phyloP scores from a whole-genome alignment of 1,284 basidiomycete genomes.

The Singerocomus inundabilis region DNA sequence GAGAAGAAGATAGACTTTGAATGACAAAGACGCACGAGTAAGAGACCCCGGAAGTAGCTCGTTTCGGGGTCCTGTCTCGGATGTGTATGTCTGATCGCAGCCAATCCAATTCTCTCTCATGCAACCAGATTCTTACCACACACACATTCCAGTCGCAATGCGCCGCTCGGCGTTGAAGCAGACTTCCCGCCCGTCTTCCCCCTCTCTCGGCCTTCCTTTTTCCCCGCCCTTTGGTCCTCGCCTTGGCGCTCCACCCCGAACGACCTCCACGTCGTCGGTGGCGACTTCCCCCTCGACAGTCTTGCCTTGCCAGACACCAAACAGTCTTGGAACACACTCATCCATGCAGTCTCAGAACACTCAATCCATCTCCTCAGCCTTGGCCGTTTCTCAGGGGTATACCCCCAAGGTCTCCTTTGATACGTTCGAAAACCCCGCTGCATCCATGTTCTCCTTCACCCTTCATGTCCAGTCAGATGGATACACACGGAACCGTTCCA shows the following conservation, averaged over 20 bases:
- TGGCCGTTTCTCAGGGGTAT: conserved; percentile 49
- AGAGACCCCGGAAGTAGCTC: too few species aligned
- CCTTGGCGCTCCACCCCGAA: conserved; percentile 18
- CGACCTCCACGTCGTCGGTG: conserved; percentile 23
- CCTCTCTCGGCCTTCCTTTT: conserved; percentile 21
- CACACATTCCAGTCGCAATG: conserved; percentile 17
- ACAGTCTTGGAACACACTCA: conserved; percentile 13
- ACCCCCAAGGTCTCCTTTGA: conserved; percentile 88
- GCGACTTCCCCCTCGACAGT: conserved; percentile 12
- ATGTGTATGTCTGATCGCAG: too few species aligned
- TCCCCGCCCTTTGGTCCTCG: conserved; percentile 14
- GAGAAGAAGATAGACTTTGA: too few species aligned
- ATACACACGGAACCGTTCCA: conserved; percentile 76
- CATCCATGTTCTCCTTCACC: conserved; percentile 72
- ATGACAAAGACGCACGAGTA: too few species aligned
- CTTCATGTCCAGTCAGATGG: conserved; percentile 82
- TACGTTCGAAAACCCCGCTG: conserved; percentile 74
- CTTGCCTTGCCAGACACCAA: conserved; percentile 15
- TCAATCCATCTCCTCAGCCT: conserved; percentile 17
- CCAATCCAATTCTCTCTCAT: conserved; percentile 5
- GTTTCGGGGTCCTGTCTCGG: too few species aligned
- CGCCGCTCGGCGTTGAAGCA: conserved; percentile 55
- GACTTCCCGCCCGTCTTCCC: conserved; percentile 31
- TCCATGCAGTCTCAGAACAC: conserved; percentile 21
- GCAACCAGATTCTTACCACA: conserved; percentile 12